Evolutionary conservation across 257 asterid species (phyloP).

Genomic region (Lithospermum erythrorhizon): DNA sequence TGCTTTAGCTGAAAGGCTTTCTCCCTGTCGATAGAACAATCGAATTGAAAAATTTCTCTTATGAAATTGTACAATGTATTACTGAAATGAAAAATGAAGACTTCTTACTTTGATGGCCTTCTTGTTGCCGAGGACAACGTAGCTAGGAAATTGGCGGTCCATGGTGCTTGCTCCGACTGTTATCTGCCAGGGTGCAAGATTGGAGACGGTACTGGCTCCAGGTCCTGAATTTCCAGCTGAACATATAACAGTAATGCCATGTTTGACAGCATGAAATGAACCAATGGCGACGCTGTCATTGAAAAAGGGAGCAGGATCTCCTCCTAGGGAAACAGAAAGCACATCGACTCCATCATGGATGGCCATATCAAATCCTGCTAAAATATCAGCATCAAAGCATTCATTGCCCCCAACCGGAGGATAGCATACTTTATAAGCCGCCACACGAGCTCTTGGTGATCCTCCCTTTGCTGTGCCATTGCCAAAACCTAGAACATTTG

Average conservation of each 20-base stretch:
- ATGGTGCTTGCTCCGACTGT: slow-evolving; percentile 89
- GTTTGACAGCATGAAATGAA: slow-evolving; percentile 74
- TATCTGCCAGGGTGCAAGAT: slow-evolving; percentile 81
- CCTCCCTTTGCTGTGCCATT: slow-evolving; percentile 94
- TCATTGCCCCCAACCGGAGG: slow-evolving; percentile 56
- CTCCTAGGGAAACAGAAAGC: slow-evolving; percentile 80
- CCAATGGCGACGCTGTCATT: slow-evolving; percentile 78
- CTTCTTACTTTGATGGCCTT: slow-evolving; percentile 33
- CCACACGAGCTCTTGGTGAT: slow-evolving; percentile 81
- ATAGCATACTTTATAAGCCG: slow-evolving; percentile 91
- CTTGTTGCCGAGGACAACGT: slow-evolving; percentile 47
- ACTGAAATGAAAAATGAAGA: neutral
- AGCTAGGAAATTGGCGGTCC: slow-evolving; percentile 62
- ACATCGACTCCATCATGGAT: slow-evolving; percentile 93
- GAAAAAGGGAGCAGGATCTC: slow-evolving; percentile 41
- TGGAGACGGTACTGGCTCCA: slow-evolving; percentile 40
- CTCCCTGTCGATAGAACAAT: slow-evolving; percentile 38
- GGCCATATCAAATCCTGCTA: slow-evolving; percentile 78
- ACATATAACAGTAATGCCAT: slow-evolving; percentile 65
- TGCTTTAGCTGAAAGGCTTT: slow-evolving; percentile 49
- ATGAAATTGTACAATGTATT: neutral
- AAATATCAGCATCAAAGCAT: slow-evolving; percentile 80
- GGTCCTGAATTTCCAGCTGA: slow-evolving; percentile 97
- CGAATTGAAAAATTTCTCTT: neutral
- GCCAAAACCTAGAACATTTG: slow-evolving; percentile 67